Conservation (phyloP, 2,329 filamentous ascomycete species). For the Aspergillus quadricinctus region DNA sequence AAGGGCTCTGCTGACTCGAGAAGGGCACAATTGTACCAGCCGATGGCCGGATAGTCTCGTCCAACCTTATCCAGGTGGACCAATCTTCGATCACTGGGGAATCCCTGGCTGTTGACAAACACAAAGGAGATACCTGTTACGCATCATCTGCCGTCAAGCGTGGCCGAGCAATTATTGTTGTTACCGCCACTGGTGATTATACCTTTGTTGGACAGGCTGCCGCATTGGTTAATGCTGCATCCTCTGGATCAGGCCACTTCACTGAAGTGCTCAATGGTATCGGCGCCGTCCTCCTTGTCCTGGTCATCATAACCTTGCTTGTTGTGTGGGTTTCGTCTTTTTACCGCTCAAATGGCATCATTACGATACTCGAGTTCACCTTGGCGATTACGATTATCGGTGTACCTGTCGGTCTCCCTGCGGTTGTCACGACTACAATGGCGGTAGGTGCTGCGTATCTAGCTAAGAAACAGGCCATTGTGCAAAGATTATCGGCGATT, state of each 20-base stretch:
- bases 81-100: constrained; percentile 90
- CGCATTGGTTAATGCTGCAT: constrained; percentile 74
- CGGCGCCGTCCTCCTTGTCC: constrained; percentile 71
- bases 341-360: constrained; percentile 79
- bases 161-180: constrained; percentile 77
- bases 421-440: constrained; percentile 92
- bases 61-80: constrained; percentile 82
- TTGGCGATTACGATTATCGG: constrained; percentile 87
- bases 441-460: constrained; percentile 88
- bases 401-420: constrained; percentile 88
- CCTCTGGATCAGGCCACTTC: constrained; percentile 75
- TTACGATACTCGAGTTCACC: constrained; percentile 76
- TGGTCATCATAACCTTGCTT: constrained; percentile 76
- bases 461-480: constrained; percentile 87
- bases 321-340: constrained; percentile 83
- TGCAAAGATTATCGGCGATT: constrained; percentile 87
- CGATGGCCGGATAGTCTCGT: constrained; percentile 79
- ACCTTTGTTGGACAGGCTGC: constrained; percentile 88
- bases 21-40: constrained; percentile 83
- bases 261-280: constrained; percentile 87
- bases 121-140: constrained; percentile 74
- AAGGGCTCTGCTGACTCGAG: constrained; percentile 4
- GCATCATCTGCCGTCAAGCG: constrained; percentile 87
- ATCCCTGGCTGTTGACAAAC: constrained; percentile 86
- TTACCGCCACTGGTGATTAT: constrained; percentile 81